phyloP scores from a whole-genome alignment of 176 grass and related monocot species.

The Eleusine indica region DNA sequence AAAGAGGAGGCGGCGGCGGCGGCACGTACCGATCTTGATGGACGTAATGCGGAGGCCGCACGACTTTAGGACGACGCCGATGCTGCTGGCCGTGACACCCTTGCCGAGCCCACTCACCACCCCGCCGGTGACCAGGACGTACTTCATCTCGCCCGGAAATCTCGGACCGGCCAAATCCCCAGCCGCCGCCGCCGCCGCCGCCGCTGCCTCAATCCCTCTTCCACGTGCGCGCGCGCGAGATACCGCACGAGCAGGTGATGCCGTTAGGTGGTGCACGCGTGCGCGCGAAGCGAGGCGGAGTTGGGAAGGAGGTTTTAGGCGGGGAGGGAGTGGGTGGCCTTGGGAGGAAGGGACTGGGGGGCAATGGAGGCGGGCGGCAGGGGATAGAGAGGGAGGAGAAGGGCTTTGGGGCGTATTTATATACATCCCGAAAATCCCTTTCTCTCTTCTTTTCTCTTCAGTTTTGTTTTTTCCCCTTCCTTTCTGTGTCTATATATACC shows the following conservation, averaged over 20 bases:
- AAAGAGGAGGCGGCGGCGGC: neutral
- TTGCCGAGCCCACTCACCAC: constrained; percentile 69
- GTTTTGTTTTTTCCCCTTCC: neutral
- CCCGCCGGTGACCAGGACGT: constrained; percentile 73
- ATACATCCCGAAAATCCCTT: neutral
- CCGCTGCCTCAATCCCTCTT: neutral
- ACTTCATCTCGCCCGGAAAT: constrained; percentile 55
- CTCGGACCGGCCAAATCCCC: constrained; percentile 10
- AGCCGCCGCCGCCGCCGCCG: neutral
- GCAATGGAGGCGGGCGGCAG: constrained; percentile 42
- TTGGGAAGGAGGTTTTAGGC: constrained; percentile 34
- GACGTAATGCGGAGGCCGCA: constrained; percentile 75
- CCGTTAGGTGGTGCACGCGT: neutral
- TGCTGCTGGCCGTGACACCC: constrained; percentile 72
- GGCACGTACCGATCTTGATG: constrained; percentile 66
- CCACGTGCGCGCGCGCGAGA: neutral
- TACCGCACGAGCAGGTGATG: neutral
- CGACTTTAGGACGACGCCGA: constrained; percentile 68
- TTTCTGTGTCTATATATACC: neutral
- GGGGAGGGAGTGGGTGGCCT: constrained; percentile 6
- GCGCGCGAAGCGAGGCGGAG: neutral
- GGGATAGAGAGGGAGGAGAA: constrained; percentile 21
- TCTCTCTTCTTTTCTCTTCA: neutral
- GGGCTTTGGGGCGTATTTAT: constrained; percentile 50
- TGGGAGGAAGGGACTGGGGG: neutral